A percentile compares a stretch with the other conserved stretches of the same genome.
These are phyloP conservation scores for Cryptosporidium parvum DNA, from an alignment of 169 alveolate genomes.

Conservation along the genomic window DNA sequence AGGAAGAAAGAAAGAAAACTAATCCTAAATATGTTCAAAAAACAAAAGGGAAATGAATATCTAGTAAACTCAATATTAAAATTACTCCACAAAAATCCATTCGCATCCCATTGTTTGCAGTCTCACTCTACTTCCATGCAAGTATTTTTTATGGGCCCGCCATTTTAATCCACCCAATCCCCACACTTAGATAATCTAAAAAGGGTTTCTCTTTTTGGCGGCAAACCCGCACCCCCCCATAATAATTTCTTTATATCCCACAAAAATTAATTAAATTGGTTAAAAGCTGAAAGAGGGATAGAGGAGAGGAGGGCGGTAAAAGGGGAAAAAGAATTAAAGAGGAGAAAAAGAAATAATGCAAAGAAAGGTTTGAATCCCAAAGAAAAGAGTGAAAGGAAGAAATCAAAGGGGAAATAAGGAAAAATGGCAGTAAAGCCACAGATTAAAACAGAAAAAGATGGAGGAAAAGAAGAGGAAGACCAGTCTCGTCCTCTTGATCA, in stretches of 20 bases:
- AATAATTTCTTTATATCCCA: neutral
- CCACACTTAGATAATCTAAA: slow-evolving; percentile 10
- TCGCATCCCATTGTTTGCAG: neutral
- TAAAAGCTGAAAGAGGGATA: neutral
- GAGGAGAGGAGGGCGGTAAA: neutral
- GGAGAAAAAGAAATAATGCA: neutral
- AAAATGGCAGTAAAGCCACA: slow-evolving; percentile 49
- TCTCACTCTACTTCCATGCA: neutral
- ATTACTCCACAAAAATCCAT: neutral
- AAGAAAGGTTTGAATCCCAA: slow-evolving; percentile 1
- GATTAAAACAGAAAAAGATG: neutral
- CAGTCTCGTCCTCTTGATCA: slow-evolving; percentile 82
- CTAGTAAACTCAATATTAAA: neutral
- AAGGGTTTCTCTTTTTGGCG: neutral
- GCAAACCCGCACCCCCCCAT: neutral
- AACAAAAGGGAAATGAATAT: neutral
- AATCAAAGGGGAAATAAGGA: slow-evolving; percentile 6
- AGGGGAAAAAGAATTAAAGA: slow-evolving; percentile 4
- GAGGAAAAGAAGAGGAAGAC: slow-evolving; percentile 40
- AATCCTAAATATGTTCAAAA: too few relatives aligned
- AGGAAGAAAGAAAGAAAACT: too few relatives aligned
- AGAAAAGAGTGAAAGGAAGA: slow-evolving; percentile 8
- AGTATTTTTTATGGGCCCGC: neutral
- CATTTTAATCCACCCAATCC: neutral
- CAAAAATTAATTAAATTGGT: neutral